Base-by-base conservation (phyloP, 2,329 filamentous ascomycete genomes). In the Trichophyton benhamiae region DNA sequence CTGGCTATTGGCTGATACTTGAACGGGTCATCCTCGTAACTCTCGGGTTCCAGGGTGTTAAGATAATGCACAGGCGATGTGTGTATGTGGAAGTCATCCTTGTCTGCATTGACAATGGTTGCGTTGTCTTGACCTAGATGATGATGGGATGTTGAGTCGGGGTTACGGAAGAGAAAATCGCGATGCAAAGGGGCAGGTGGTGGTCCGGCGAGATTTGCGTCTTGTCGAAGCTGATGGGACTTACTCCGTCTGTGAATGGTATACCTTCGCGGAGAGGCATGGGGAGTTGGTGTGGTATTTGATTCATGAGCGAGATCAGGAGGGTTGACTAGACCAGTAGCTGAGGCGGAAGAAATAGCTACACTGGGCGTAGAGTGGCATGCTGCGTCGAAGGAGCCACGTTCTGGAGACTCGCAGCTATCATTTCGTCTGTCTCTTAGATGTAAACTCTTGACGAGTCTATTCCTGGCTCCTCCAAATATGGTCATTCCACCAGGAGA, bases 281-380 rank as follows among this genome's bases (percentile, higher is more conserved):
- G 65, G 58, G 13, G 66, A 57, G 58, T 57, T 17, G 41, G 46
- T 38, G 57, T 55, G 41, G 41, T 59, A 42, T 33, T 38, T 20
- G 38, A 13, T 62, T 7, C 62, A 61, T 13, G 68, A 67, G 3
- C 70, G 20, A 73, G 66, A 61, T 72, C 71, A n/a, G 75, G 72
- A 41, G 67, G 68, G 59, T 75, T 71, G 59, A 78, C 69, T 44
- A 76, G 73, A 11, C 77, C 77, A 44, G 74, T 70, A 7, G 76
- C 77, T 27, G 76, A 75, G 17, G 76, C 72, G 57, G 72, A 74
- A 59, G 73, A 78, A 52, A 79, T 63, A 42, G 75, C 77, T 30
- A 78, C 66, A 60, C 73, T 78, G 9, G 77, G 75, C 52, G 73
- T 73, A 25, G 73, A 73, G 63, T 71, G 72, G 53, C 67, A 69